phyloP scores from a whole-genome alignment of 768 basidiomycete genomes.

The Boletus vinaceobasis region DNA sequence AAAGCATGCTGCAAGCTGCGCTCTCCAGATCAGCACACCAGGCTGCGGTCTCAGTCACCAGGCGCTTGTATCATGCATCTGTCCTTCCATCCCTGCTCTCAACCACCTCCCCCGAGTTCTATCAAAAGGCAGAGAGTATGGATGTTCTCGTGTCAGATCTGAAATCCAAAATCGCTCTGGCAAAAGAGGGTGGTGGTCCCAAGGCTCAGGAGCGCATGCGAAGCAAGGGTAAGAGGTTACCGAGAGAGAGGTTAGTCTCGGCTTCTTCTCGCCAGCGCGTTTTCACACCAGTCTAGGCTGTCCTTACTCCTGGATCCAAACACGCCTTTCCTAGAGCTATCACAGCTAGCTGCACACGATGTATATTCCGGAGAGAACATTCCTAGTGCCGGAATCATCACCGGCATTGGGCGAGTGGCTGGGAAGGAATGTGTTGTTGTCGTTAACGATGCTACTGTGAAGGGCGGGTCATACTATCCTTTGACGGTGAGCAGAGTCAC shows the following conservation, averaged over 20 bases:
- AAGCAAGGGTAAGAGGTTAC: conserved; percentile 76
- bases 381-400: conserved; percentile 88
- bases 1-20: conserved; percentile 20
- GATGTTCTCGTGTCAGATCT: conserved; percentile 62
- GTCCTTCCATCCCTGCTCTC: conserved; percentile 73
- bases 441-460: conserved; percentile 93
- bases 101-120: conserved; percentile 67
- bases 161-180: conserved; percentile 54
- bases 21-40: conserved; percentile 12
- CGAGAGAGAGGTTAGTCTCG: conserved; percentile 67
- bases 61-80: conserved; percentile 60
- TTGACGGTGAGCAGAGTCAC: conserved; percentile 53
- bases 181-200: conserved; percentile 67
- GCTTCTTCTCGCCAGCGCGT: not conserved
- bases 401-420: conserved; percentile 75
- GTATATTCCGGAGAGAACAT: conserved; percentile 75
- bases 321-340: conserved; percentile 88
- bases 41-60: conserved; percentile 3
- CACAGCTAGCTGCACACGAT: conserved; percentile 79
- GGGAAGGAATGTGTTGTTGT: conserved; percentile 85
- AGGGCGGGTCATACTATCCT: conserved; percentile 91
- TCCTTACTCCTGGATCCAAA: conserved; percentile 75
- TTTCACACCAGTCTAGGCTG: conserved; percentile 44
- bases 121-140: conserved; percentile 65
- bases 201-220: conserved; percentile 75